A percentile compares a stretch with the other conserved stretches of the same genome.
Conservation (phyloP, 257 asterid genomes). For the Ilex asprella region DNA sequence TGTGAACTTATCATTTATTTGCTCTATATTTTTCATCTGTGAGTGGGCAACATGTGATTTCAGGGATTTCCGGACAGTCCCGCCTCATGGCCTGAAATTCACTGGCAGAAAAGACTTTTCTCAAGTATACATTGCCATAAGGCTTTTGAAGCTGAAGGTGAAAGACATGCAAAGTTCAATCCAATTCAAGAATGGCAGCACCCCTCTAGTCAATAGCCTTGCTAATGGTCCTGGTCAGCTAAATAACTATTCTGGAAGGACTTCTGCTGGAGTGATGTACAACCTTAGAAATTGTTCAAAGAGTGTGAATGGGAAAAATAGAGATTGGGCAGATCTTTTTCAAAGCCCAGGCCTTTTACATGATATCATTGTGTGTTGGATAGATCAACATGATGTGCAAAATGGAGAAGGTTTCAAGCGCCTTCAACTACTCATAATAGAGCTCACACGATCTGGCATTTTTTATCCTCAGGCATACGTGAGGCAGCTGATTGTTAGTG, state of each 20-base stretch:
- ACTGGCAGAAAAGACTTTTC: slow-evolving; percentile 83
- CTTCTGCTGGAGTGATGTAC: slow-evolving; percentile 12
- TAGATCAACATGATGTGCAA: slow-evolving; percentile 95
- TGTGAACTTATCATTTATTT: slow-evolving; percentile 52
- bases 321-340: slow-evolving; percentile 34
- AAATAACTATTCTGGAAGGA: slow-evolving; percentile 15
- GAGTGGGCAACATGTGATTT: slow-evolving; percentile 99
- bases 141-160: slow-evolving; percentile 81
- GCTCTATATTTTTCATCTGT: slow-evolving; percentile 80
- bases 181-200: slow-evolving; percentile 14
- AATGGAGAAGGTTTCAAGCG: slow-evolving; percentile 73
- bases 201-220: slow-evolving; percentile 11
- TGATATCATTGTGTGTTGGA: slow-evolving; percentile 90
- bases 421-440: slow-evolving; percentile 68
- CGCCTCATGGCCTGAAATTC: slow-evolving; percentile 69
- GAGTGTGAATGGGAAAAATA: slow-evolving; percentile 32
- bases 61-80: slow-evolving; percentile 67
- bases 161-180: slow-evolving; percentile 33
- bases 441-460: slow-evolving; percentile 69
- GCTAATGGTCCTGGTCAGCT: slow-evolving; percentile 20
- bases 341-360: slow-evolving; percentile 89
- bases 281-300: slow-evolving; percentile 19
- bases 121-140: slow-evolving; percentile 65
- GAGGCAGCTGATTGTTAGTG: slow-evolving; percentile 93
- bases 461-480: slow-evolving; percentile 86